Base-by-base conservation (phyloP, 2,329 filamentous ascomycete species). In the Pseudocercospora pini-densiflorae region DNA sequence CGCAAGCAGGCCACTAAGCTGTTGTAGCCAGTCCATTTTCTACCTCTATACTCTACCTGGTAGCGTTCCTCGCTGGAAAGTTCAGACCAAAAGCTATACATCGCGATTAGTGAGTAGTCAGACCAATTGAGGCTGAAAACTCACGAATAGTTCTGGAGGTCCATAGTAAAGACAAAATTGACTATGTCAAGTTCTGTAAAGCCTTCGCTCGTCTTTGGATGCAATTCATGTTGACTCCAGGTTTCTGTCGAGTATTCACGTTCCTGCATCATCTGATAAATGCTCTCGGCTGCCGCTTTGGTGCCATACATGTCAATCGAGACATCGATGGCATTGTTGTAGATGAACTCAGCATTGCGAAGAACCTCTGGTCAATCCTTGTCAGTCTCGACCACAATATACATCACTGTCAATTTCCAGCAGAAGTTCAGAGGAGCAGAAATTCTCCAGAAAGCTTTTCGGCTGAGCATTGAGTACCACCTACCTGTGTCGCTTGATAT, bases 141-240 rank as follows among this genome's bases (percentile, higher is more conserved):
- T 49, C 58, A 75, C 65, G 74, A 96, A 77, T 98, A 99, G 77
- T 99, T 99, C 59, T 99, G 82, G 29, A 99, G 79, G 77, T 99
- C 95, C 93, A 99, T 97, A 21, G 92, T 93, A 78, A 99, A 98
- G 74, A 99, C 94, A 77, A 99, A 98, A 69, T 92, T 90, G 23
- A 97, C 88, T 19, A 76, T 71, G 19, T 75, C 75, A 2, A 75
- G 61, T 27, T 77, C 76, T 5, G 68, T 67, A 29, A 76, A 75
- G 10, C 73, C 75, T 54, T 76, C 71, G 14, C 68, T 69, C 23
- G 68, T 49, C 77, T 94, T 91, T 1, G 95, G 95, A 75, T 99
- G 95, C 45, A 99, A 83, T 77, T 95, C 92, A 78, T 98, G 93
- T 74, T 91, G 86, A 14, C 92, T 88, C 95, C 95, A 99, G 8